Evolutionary conservation across 257 asterid genomes (phyloP), one percentile per base, ranked within the genome.

Genomic region (Agastache rugosa): DNA sequence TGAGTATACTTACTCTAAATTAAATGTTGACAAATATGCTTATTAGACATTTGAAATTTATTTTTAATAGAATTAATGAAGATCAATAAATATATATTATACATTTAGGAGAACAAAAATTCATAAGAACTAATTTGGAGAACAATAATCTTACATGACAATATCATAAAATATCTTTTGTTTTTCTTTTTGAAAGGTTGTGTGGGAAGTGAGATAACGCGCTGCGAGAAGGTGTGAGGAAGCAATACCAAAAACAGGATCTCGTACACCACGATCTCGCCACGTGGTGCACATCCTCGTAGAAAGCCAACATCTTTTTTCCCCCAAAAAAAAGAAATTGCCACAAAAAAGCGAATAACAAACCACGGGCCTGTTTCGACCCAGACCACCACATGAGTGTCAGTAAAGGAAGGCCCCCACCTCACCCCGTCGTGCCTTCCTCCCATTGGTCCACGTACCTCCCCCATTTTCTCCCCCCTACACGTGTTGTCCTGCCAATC

Each of bases 391-490:
- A 78, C 82, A 84, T 84, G 95, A 91, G 91, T 87, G 94, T 91
- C 96, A 85, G 85, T 70, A 81, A 73, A 72, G 78, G 54, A 16
- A 29, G 80, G 86, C 41, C 82, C 35, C 56, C 76, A 53, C 31
- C 9, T 8, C 54, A 12, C n/a, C 25, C 5, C 6, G 0, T 7
- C 78, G 88, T 80, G 97, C 75, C 76, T 0, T 0, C 0, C 11
- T 44, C 17, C 12, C 9, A 90, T 93, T 91, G 86, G 96, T 35
- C 88, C 96, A 91, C 94, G 96, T 86, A 27, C 59, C 17, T 6
- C 1, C 20, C 44, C n/a, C 1, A 2, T 8, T 20, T 3, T 0
- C 55, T 17, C 4, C 2, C 72, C 53, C 11, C 75, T 29, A 83
- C 88, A 90, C 93, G 96, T 89, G 89, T 72, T 72, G 3, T 14